phyloP scores from a whole-genome alignment of 2,329 filamentous ascomycete species.

The Scedosporium dehoogii region DNA sequence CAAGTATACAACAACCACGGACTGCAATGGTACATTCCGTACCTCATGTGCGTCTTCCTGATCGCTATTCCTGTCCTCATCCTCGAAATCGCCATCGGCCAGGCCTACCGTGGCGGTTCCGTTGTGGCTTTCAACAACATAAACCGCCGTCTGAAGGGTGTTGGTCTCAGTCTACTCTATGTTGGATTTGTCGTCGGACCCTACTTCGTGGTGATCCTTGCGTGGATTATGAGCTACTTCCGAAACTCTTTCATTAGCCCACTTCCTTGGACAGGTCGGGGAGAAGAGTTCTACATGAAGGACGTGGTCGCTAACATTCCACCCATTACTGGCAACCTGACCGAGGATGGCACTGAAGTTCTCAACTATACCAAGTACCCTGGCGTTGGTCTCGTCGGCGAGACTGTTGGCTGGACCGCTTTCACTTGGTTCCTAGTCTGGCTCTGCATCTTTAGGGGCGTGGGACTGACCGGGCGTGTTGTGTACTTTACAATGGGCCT shows the following conservation, averaged over 20 bases:
- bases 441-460: conserved; percentile 49
- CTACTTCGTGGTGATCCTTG: conserved; percentile 46
- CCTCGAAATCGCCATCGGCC: conserved; percentile 60
- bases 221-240: conserved; percentile 52
- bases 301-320: conserved; percentile 38
- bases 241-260: conserved; percentile 44
- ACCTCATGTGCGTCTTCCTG: conserved; percentile 42
- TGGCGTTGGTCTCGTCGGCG: conserved; percentile 35
- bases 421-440: conserved; percentile 52
- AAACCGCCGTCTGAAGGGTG: conserved; percentile 40
- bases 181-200: conserved; percentile 45
- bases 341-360: conserved; percentile 26
- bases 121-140: conserved; percentile 46
- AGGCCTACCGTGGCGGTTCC: conserved; percentile 45
- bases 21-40: conserved; percentile 51
- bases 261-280: conserved; percentile 40
- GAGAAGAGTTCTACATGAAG: conserved; percentile 40
- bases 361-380: conserved; percentile 36
- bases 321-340: conserved; percentile 27
- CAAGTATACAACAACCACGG: conserved; percentile 51
- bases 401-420: conserved; percentile 46
- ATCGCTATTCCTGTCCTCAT: conserved; percentile 46
- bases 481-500: conserved; percentile 55
- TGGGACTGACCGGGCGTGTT: conserved; percentile 46
- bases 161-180: conserved; percentile 41